Evolutionary conservation across 2,329 filamentous ascomycete genomes (phyloP).

Genomic region (Botrytis elliptica): DNA sequence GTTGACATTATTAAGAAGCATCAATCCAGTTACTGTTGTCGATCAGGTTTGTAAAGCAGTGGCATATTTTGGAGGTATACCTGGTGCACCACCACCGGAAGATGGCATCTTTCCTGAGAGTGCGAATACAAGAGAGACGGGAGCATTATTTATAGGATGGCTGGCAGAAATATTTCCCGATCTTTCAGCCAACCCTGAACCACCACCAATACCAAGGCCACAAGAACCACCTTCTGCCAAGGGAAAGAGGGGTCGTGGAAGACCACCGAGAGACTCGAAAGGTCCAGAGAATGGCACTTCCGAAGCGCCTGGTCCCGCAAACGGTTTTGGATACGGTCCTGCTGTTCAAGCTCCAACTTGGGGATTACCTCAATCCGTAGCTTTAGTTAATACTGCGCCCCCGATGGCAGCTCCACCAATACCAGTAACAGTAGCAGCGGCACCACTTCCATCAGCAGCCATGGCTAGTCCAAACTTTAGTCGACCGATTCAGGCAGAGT

Average conservation of each 20-base stretch:
- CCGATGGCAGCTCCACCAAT: constrained; percentile 25
- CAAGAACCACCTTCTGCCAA: constrained; percentile 7
- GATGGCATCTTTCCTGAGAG: constrained; percentile 56
- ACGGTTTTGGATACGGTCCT: constrained; percentile 37
- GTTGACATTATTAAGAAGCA: constrained; percentile 54
- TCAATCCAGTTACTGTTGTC: constrained; percentile 56
- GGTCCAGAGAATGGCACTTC: constrained; percentile 19
- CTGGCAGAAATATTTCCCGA: constrained; percentile 61
- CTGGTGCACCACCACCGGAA: constrained; percentile 52
- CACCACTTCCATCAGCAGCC: constrained; percentile 5
- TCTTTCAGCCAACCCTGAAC: constrained; percentile 29
- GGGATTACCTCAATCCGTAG: constrained; percentile 35
- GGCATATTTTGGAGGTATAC: constrained; percentile 62
- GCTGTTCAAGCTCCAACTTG: constrained; percentile 36
- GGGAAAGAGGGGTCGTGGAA: constrained; percentile 34
- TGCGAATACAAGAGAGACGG: constrained; percentile 55
- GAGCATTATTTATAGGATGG: constrained; percentile 60
- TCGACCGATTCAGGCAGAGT: constrained; percentile 25
- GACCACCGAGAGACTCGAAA: constrained; percentile 29
- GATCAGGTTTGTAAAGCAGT: constrained; percentile 63
- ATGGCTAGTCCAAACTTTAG: constrained; percentile 15
- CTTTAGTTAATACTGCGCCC: constrained; percentile 32
- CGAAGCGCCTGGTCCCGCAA: constrained; percentile 35
- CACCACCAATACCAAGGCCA: constrained; percentile 24
- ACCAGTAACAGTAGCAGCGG: neutral